These are phyloP conservation scores for Adansonia gregorii DNA, from an alignment of 441 rosid species.

Conservation along the genomic window DNA sequence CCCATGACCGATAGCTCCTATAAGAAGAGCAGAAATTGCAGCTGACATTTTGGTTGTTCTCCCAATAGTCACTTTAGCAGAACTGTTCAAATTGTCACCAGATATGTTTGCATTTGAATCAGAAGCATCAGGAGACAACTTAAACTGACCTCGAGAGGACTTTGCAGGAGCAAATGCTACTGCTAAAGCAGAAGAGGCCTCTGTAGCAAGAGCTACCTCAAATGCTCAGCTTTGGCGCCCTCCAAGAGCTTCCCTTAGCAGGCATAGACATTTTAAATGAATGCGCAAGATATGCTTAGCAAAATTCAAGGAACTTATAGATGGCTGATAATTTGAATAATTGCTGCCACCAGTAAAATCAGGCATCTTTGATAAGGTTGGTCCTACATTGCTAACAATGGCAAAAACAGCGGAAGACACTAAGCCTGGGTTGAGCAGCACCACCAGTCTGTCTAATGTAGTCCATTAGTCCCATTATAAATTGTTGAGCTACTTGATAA, in stretches of 20 bases:
- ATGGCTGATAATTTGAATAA: conserved; percentile 55
- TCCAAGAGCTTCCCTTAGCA: conserved; percentile 96
- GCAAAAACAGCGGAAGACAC: conserved; percentile 95
- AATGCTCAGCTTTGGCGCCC: conserved; percentile 95
- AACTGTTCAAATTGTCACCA: conserved; percentile 50
- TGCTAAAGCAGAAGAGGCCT: conserved; percentile 83
- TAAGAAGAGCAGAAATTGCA: conserved; percentile 85
- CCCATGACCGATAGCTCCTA: conserved; percentile 89
- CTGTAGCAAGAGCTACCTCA: conserved; percentile 96
- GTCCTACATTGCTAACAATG: conserved; percentile 72
- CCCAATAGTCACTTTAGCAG: conserved; percentile 44
- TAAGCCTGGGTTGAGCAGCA: conserved; percentile 96
- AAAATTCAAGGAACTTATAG: conserved; percentile 50
- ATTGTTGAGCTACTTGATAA: conserved; percentile 84
- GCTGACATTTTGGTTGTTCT: conserved; percentile 70
- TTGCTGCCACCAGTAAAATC: conserved; percentile 63
- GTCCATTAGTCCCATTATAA: conserved; percentile 74
- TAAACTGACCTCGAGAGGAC: conserved; percentile 84
- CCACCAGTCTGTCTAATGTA: conserved; percentile 93
- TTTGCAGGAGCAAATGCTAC: conserved; percentile 71
- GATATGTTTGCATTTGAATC: conserved; percentile 62
- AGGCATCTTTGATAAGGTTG: conserved; percentile 66
- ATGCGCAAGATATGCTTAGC: conserved; percentile 75
- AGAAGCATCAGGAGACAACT: conserved; percentile 69
- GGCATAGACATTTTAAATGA: conserved; percentile 79